Evolutionary conservation across 108 stramenopile genomes (phyloP).

Genomic region (Skeletonema tropicum): DNA sequence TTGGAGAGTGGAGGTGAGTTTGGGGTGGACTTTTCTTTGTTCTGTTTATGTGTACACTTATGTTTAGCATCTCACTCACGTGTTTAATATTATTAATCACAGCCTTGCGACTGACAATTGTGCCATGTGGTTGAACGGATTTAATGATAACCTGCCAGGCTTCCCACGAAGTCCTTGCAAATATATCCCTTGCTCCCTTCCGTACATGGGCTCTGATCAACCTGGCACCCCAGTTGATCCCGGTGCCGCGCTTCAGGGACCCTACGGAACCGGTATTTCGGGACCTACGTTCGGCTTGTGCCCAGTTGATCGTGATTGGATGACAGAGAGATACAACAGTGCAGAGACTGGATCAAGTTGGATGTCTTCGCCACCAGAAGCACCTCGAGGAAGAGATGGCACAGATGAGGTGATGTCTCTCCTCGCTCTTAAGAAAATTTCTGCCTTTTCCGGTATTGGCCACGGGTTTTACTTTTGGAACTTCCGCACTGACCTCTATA

Average conservation of each 20-base stretch:
- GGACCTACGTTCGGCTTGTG: constrained; percentile 79
- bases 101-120: constrained; percentile 92
- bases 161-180: constrained; percentile 85
- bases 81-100: not conserved
- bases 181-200: constrained; percentile 77
- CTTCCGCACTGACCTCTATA: constrained; percentile 89
- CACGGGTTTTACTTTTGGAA: constrained; percentile 96
- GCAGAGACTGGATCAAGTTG: constrained; percentile 66
- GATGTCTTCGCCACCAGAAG: constrained; percentile 74
- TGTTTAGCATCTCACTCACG: not conserved
- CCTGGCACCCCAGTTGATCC: constrained; percentile 90
- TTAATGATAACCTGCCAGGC: constrained; percentile 89
- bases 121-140: constrained; percentile 96
- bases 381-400: constrained; percentile 67
- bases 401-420: constrained; percentile 80
- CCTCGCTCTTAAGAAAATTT: constrained; percentile 82
- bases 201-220: constrained; percentile 88
- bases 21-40: not conserved
- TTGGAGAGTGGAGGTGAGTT: constrained; percentile 84
- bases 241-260: constrained; percentile 75
- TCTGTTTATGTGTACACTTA: not conserved
- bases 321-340: constrained; percentile 65
- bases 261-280: constrained; percentile 88
- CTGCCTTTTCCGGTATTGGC: constrained; percentile 79
- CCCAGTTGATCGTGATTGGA: constrained; percentile 83